Base-by-base conservation (phyloP, 192 early-diverging fungal species). In the Powellomyces hirtus region DNA sequence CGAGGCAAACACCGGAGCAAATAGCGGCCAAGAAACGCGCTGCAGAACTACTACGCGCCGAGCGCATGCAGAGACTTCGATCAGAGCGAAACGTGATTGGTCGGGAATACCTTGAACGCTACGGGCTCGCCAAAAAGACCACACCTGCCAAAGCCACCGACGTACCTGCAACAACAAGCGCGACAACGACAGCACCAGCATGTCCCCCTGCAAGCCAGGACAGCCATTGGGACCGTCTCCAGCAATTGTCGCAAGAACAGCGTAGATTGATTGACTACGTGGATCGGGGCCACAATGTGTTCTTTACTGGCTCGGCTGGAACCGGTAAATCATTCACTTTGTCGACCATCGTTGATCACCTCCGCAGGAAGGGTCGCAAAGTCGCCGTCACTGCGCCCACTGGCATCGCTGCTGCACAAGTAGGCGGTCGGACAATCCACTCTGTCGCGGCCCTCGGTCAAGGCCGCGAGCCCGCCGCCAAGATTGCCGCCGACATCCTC, bases 381-480 rank as follows among this genome's bases (percentile, higher is more conserved):
- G 44, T 64, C 5, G 33, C 62, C 5, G 62, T 46, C 0, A 51
- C 62, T 5, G 79, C 80, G 30, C 80, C 80, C 1, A 81, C 78
- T 2, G 78, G 78, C 10, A 73, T 80, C 34, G 78, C 78, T 10
- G 78, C 78, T 7, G 22, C 72, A 22, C 72, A 69, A 62, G 66
- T 79, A 40, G 42, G 33, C 18, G 80, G 77, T 4, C 35, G 37
- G 8, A 81, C 80, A 14, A 26, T 81, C 5, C 59, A 73, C 46
- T 76, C 77, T 0, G 60, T 62, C 24, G 66, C 61, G 58, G 11
- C 53, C 44, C 31, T 59, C 55, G 45, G 45, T 33, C 38, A 34
- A 42, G 30, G 70, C 38, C 59, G 53, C 1, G n/a, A 22, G 13
- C 10, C 67, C 57, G 51, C 38, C 1, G 27, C 52, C n/a, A 8